Evolutionary conservation across 2,329 filamentous ascomycete species (phyloP), one percentile per base, ranked within the genome.

Genomic region (Bipolaris cookei): DNA sequence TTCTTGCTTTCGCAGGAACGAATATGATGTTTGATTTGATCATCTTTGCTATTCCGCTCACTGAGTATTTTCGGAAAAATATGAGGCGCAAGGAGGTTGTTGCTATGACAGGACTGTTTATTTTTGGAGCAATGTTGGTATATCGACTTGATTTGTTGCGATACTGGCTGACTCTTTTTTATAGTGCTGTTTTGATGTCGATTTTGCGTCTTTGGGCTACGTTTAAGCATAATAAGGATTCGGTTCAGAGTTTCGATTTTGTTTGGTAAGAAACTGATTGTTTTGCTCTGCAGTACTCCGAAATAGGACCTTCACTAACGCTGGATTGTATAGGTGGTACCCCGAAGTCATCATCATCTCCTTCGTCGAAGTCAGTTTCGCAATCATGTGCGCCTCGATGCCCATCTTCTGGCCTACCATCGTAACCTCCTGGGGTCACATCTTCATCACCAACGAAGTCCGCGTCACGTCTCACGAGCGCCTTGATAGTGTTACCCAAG

Each of bases 391-490:
- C 59, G 73, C 72, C 28, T 73, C 70, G 7, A 72, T 76, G 55
- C 74, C 74, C 14, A 74, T 76, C 32, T 76, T 76, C 64, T 76
- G 74, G 74, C 73, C 72, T 6, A 58, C 66, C 13, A 60, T 76
- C 32, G 54, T 69, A 11, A 48, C 62, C n/a, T 63, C 64, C n/a
- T 65, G 64, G 42, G 67, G 61, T 8, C 62, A 71, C 6, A 76
- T 76, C 32, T 72, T 75, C 41, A 69, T 76, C 38, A 72, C 71
- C 3, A 68, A 71, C 39, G 73, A 76, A 55, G 70, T 76, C 16
- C 65, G 64, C 20, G 67, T 76, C 7, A 67, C 63, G 16, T 63
- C 67, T 30, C 65, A 70, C 34, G 59, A 62, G 16, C 69, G 64
- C 28, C 54, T 66, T 1, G 50, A 59, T 6, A 46, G 51, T 8